phyloP scores from a whole-genome alignment of 257 asterid genomes.

The Thymus quinquecostatus region DNA sequence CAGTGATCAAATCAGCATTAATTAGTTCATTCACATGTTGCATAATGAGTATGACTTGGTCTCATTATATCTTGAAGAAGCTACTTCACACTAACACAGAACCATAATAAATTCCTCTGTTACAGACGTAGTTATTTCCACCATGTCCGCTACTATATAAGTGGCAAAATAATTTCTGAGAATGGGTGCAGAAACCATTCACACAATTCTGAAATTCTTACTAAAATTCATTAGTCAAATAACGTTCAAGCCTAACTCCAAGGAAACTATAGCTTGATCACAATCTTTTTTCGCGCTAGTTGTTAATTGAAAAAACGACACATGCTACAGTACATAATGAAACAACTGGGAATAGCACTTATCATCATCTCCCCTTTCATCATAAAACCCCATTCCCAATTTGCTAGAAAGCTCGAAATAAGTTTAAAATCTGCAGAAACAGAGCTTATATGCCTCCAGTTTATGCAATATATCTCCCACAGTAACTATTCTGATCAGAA shows the following conservation, averaged over 20 bases:
- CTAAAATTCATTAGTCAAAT: conserved; percentile 1
- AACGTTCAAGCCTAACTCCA: neutral
- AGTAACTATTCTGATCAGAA: too few relatives aligned
- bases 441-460: neutral
- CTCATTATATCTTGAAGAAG: neutral
- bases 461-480: conserved; percentile 4
- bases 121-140: neutral
- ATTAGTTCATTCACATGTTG: neutral
- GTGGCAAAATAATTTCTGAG: neutral
- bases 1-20: neutral
- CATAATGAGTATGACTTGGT: neutral
- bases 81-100: neutral
- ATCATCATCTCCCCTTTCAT: too few relatives aligned
- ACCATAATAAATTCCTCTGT: conserved; percentile 11
- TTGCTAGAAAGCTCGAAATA: too few relatives aligned
- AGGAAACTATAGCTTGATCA: neutral
- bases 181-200: too few relatives aligned
- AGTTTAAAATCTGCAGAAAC: neutral
- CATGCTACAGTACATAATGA: neutral
- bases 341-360: neutral
- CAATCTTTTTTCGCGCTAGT: neutral
- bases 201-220: neutral
- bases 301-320: neutral
- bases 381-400: too few relatives aligned
- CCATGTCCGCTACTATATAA: too few relatives aligned